A percentile compares a stretch with the other conserved stretches of the same genome.
These are phyloP conservation scores for Acacia melanoxylon DNA, from an alignment of 306 rosid species.

Conservation along the genomic window DNA sequence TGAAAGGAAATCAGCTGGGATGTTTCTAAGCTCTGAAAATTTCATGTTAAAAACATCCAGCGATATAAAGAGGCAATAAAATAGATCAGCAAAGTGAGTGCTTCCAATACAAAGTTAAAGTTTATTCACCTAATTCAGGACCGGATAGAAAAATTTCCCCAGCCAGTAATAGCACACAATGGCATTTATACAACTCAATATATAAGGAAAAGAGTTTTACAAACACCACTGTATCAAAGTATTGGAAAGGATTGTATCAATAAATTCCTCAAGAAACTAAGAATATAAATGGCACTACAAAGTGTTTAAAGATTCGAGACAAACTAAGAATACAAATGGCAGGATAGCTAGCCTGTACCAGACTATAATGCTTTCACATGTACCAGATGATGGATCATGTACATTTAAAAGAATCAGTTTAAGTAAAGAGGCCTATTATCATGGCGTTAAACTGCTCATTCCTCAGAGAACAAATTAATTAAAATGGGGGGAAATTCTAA, in stretches of 20 bases:
- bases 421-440: background rate
- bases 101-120: background rate
- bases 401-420: background rate
- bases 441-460: background rate
- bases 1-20: background rate
- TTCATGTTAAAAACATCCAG: background rate
- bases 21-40: background rate
- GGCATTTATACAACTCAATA: background rate
- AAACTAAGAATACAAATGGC: background rate
- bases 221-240: background rate
- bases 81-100: background rate
- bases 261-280: background rate
- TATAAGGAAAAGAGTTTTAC: background rate
- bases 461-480: conserved; percentile 14
- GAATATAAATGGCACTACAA: too few species aligned
- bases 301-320: background rate
- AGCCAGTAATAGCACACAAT: background rate
- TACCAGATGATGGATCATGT: background rate
- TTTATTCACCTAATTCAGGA: background rate
- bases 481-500: conserved; percentile 36
- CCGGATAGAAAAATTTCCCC: background rate
- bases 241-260: background rate
- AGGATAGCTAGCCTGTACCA: background rate
- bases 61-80: background rate
- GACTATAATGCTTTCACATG: background rate